phyloP scores from a whole-genome alignment of 108 stramenopile genomes.

The Nitzschia sp. region DNA sequence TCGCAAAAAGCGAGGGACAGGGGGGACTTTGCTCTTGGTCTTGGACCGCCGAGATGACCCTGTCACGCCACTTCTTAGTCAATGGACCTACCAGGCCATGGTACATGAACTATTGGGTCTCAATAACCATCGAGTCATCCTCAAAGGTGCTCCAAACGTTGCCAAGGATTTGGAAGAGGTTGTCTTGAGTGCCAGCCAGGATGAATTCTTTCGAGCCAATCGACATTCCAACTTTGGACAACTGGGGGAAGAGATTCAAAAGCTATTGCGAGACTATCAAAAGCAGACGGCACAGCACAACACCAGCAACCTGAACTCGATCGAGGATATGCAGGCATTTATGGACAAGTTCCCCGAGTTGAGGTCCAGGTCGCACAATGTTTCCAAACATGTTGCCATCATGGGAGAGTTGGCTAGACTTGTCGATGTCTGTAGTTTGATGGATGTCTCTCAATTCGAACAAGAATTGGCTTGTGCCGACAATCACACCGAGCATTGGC shows the following conservation, averaged over 20 bases:
- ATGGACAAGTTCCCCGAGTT: conserved; percentile 98
- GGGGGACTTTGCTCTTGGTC: conserved; percentile 75
- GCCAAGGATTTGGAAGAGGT: conserved; percentile 96
- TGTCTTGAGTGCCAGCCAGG: conserved; percentile 87
- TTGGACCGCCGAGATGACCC: conserved; percentile 98
- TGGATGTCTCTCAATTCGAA: conserved; percentile 98
- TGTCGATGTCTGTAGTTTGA: conserved; percentile 87
- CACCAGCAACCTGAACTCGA: conserved; percentile 72
- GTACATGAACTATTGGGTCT: conserved; percentile 98
- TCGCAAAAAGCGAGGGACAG: conserved; percentile 42
- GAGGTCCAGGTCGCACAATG: conserved; percentile 79
- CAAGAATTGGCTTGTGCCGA: conserved; percentile 96
- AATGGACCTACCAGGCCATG: conserved; percentile 99
- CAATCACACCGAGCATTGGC: conserved; percentile 87
- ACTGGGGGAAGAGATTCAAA: conserved; percentile 93
- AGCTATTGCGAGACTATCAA: conserved; percentile 93
- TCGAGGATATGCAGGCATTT: conserved; percentile 99
- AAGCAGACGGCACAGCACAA: conserved; percentile 78
- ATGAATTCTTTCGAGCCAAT: conserved; percentile 90
- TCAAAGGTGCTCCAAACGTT: conserved; percentile 92
- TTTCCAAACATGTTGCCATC: conserved; percentile 96
- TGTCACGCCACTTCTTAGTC: conserved; percentile 95
- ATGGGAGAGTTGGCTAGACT: conserved; percentile 95
- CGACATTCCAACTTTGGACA: conserved; percentile 97
- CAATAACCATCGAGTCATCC: conserved; percentile 93